Evolutionary conservation across 371 early-diverging fungal species (phyloP).

Genomic region (Rhizopus arrhizus): DNA sequence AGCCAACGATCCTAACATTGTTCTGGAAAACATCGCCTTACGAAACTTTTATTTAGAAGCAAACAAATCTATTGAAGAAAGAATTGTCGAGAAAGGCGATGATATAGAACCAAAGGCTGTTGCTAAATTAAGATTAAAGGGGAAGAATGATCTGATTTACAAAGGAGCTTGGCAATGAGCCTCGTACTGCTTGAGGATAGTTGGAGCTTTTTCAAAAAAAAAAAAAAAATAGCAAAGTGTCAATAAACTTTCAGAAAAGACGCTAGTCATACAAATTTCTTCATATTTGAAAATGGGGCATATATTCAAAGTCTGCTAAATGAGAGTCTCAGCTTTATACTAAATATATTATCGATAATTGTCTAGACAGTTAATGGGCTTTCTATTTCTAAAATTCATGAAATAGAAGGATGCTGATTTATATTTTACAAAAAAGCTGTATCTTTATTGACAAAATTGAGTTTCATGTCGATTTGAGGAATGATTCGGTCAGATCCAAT

Average conservation of each 20-base stretch:
- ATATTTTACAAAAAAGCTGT: conserved; percentile 14
- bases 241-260: conserved; percentile 13
- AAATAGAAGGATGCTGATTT: conserved; percentile 16
- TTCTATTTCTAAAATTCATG: conserved; percentile 15
- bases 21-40: conserved; percentile 12
- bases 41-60: conserved; percentile 13
- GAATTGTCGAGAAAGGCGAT: conserved; percentile 7
- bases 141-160: conserved; percentile 7
- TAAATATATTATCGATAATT: conserved; percentile 5
- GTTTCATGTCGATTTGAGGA: conserved; percentile 11
- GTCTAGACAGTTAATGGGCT: conserved; percentile 11
- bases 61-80: conserved; percentile 8
- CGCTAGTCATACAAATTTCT: conserved; percentile 13
- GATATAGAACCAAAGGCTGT: conserved; percentile 1
- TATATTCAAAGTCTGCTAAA: conserved; percentile 1
- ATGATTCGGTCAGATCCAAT: conserved; percentile 11
- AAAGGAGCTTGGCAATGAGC: conserved; percentile 3
- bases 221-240: neutral
- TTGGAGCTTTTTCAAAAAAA: conserved; percentile 4
- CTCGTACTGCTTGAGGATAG: conserved; percentile 6
- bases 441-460: conserved; percentile 14
- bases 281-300: conserved; percentile 14
- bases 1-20: conserved; percentile 11
- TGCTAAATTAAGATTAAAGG: conserved; percentile 13
- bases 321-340: conserved; percentile 9